A percentile compares a stretch with the other conserved stretches of the same genome.
Evolutionary conservation across 495 filamentous ascomycete species (phyloP).

Genomic region (Podospora pseudoanserina): DNA sequence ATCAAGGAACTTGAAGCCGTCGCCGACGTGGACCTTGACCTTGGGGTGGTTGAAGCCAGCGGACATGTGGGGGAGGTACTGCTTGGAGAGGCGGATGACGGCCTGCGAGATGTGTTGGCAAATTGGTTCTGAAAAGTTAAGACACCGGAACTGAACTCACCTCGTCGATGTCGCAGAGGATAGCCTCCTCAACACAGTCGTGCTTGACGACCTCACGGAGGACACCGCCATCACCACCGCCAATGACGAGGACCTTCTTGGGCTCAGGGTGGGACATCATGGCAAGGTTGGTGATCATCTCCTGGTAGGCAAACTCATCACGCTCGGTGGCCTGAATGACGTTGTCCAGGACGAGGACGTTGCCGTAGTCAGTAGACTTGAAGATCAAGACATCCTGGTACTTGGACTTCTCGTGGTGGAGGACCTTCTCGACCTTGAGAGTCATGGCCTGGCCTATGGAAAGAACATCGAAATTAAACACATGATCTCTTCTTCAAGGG

Average conservation of each 20-base stretch:
- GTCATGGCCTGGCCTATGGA: conserved; percentile 84
- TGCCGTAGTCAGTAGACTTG: conserved; percentile 94
- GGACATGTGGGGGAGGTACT: conserved; percentile 94
- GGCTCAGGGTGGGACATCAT: conserved; percentile 98
- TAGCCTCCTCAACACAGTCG: conserved; percentile 85
- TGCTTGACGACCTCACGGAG: conserved; percentile 98
- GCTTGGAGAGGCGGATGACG: conserved; percentile 96
- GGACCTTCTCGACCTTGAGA: conserved; percentile 92
- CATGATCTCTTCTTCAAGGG: neutral
- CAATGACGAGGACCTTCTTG: conserved; percentile 97
- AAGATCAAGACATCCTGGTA: conserved; percentile 99
- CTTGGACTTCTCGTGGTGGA: conserved; percentile 98
- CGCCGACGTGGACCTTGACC: conserved; percentile 84
- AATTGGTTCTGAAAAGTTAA: too few species aligned
- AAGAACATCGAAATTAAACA: neutral
- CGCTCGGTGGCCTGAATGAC: conserved; percentile 98
- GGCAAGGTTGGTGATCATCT: conserved; percentile 99
- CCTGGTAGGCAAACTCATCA: conserved; percentile 99
- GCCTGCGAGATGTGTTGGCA: conserved; percentile 50
- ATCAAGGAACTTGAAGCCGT: conserved; percentile 96
- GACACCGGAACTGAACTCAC: conserved; percentile 37
- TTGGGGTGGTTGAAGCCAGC: conserved; percentile 90
- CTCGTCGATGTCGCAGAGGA: conserved; percentile 98
- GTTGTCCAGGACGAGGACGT: conserved; percentile 96
- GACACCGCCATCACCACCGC: conserved; percentile 94